Evolutionary conservation across 192 early-diverging fungal species (phyloP), one percentile per base, ranked within the genome.

Genomic region (Backusella tuberculispora): DNA sequence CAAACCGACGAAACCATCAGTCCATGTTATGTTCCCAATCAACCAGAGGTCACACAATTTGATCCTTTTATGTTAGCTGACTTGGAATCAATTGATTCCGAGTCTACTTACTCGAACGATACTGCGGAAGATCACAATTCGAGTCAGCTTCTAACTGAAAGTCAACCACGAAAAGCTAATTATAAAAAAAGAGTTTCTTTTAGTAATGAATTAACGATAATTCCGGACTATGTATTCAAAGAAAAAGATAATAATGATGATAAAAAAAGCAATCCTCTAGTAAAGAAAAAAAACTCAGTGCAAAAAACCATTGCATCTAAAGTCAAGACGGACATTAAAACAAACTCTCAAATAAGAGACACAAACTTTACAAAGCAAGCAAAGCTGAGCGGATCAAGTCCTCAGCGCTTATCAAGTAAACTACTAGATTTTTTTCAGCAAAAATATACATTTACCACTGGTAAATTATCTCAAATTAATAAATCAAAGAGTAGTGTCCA

Each of bases 131-230:
- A 34, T 34, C 29, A 34, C 29, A 34, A 34, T 2, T 34, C 29
- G 29, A 34, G 2, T 34, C 29, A 34, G 29, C 2, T 2, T 34
- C 2, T 34, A 34, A 2, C 29, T 34, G 29, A 34, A 34, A 34
- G 2, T 34, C 29, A 34, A 34, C 29, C 29, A 34, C 1, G 29
- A 34, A 2, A 34, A 34, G 29, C 29, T 34, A 34, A 34, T 34
- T 15, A n/a, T 37, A 69, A 69, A 15, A 69, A 69, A 34, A 41
- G 8, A 45, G 68, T 69, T 47, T 69, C 68, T 29, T 69, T 69
- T 24, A 46, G 42, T 26, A 43, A 69, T 14, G 3, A 47, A 34
- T 1, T 69, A 15, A 40, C n/a, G 64, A 38, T 38, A 17, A 66
- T 66, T n/a, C 64, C 26, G 38, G 64, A 66, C 1, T 24, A 60